Conservation (phyloP, 768 basidiomycete genomes). For the Trametes elegans region DNA sequence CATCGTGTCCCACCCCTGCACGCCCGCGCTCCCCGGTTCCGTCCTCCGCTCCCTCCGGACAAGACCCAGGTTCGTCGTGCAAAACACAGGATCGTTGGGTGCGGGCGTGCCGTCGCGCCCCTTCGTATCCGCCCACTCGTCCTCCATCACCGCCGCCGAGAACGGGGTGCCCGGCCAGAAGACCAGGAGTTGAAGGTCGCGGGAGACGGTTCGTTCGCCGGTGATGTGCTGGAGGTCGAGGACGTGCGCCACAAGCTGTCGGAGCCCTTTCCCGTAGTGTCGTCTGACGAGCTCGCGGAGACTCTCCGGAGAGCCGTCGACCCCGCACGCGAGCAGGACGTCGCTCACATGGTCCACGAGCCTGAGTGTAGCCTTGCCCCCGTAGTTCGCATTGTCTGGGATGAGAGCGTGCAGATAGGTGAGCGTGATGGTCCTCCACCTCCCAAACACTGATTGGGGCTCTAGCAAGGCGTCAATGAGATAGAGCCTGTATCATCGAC, state of each 20-base stretch:
- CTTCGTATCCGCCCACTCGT: slow-evolving; percentile 13
- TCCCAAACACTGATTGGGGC: slow-evolving; percentile 13
- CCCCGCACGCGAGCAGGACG: slow-evolving; percentile 5
- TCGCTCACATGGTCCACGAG: background rate
- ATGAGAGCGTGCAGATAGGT: background rate
- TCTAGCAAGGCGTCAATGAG: background rate
- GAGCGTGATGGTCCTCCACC: slow-evolving; percentile 13
- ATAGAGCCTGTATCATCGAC: background rate
- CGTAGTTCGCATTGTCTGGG: background rate
- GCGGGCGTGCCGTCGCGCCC: background rate
- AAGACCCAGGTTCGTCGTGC: slow-evolving; percentile 5
- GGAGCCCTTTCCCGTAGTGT: background rate
- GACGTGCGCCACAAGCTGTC: background rate
- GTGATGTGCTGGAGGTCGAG: slow-evolving; percentile 10
- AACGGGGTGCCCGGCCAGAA: background rate
- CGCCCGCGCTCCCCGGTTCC: background rate
- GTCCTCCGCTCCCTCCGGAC: background rate
- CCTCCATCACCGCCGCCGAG: slow-evolving; percentile 3
- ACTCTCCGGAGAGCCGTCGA: background rate
- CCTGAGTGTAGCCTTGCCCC: background rate
- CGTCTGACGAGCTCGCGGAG: background rate
- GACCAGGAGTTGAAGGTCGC: slow-evolving; percentile 1
- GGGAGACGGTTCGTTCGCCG: slow-evolving; percentile 9
- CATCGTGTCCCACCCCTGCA: background rate
- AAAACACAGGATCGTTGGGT: background rate